These are phyloP conservation scores for Candida frijolesensis DNA, from an alignment of 1,139 yeast species.

Conservation along the genomic window DNA sequence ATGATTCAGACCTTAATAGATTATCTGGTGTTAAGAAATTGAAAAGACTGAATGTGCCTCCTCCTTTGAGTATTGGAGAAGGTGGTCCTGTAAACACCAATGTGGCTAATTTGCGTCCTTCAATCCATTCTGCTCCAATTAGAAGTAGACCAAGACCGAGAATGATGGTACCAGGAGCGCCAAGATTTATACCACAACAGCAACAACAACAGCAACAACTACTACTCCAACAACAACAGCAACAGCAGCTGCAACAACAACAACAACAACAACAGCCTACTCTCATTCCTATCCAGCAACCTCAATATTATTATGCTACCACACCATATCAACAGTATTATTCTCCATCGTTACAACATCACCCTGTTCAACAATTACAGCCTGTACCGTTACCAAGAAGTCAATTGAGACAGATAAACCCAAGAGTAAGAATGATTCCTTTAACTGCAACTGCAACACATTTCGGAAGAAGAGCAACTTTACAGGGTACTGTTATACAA, in stretches of 20 bases:
- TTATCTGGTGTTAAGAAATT: conserved; percentile 25
- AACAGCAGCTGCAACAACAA: conserved; percentile 4
- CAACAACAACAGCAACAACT: conserved; percentile 8
- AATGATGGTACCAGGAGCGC: conserved; percentile 4
- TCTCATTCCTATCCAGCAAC: conserved; percentile 2
- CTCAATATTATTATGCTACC: conserved; percentile 8
- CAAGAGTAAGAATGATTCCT: conserved; percentile 14
- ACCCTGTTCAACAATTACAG: conserved; percentile 4
- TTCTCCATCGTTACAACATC: conserved; percentile 8
- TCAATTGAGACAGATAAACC: conserved; percentile 4
- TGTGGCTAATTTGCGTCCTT: conserved; percentile 23
- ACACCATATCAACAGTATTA: conserved; percentile 11
- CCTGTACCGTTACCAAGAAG: conserved; percentile 7
- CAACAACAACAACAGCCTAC: conserved; percentile 8
- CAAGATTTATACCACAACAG: conserved; percentile 5
- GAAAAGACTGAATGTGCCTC: conserved; percentile 47
- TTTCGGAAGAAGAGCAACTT: conserved; percentile 9
- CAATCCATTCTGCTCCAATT: conserved; percentile 50
- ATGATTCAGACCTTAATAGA: conserved; percentile 14
- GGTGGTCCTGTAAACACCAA: background rate
- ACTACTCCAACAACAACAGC: conserved; percentile 7
- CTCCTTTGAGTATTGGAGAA: conserved; percentile 37
- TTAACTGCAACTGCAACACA: conserved; percentile 12
- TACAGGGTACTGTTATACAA: background rate
- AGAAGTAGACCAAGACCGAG: conserved; percentile 19